Conservation (phyloP, 805 yeast species). For the Kodamaea kaohsiungensis region DNA sequence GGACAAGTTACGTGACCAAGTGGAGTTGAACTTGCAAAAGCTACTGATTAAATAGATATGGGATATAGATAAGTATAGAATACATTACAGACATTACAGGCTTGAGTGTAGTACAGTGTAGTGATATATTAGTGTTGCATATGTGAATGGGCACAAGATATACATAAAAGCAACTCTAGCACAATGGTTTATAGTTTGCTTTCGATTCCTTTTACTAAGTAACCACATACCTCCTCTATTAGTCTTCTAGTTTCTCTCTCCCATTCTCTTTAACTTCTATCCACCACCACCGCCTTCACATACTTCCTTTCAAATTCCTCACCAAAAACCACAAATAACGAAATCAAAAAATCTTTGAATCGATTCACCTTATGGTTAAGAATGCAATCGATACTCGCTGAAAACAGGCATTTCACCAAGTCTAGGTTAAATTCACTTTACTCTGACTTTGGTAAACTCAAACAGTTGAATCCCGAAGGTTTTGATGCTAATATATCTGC, state of each 20-base stretch:
- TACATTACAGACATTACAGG: too few relatives aligned
- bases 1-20: slow-evolving; percentile 45
- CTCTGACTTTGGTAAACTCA: slow-evolving; percentile 32
- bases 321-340: background rate
- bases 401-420: slow-evolving; percentile 21
- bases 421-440: slow-evolving; percentile 38
- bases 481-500: slow-evolving; percentile 44
- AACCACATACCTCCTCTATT: too few relatives aligned
- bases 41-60: slow-evolving; percentile 2
- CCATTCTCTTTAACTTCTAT: too few relatives aligned
- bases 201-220: too few relatives aligned
- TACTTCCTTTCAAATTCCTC: background rate
- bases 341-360: background rate
- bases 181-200: too few relatives aligned
- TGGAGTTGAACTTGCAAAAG: slow-evolving; percentile 11
- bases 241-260: too few relatives aligned
- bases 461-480: slow-evolving; percentile 42
- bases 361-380: background rate
- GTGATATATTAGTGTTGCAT: too few relatives aligned
- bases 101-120: too few relatives aligned
- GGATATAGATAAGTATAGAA: background rate
- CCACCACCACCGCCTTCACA: too few relatives aligned
- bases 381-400: background rate
- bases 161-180: too few relatives aligned
- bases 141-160: too few relatives aligned